Base-by-base conservation (phyloP, 371 early-diverging fungal genomes). In the Mucor velutinosus region DNA sequence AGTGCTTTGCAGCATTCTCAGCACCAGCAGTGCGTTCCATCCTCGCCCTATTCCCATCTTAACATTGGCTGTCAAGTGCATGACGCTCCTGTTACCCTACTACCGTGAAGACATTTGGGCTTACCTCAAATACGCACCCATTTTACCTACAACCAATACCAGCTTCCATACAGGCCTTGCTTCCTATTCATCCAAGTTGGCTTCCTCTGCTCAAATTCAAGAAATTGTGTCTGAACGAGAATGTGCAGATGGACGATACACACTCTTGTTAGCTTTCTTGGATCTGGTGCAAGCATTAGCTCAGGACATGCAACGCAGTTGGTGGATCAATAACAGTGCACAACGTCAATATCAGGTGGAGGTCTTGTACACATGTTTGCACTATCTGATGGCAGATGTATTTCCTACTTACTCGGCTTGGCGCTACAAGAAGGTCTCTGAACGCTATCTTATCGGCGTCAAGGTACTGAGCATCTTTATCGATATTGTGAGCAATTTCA, bases 351-450 rank as follows among this genome's bases (percentile, higher is more conserved):
- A 66, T 32, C 74, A 80, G 19, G 47, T 73, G 0, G 75, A 76
- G 33, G 61, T 71, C 11, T 41, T 83, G 10, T 76, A 70, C 41
- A 47, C 67, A 8, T 83, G 77, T 51, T 53, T 80, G 17, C 72
- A 79, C 23, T 80, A 79, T 43, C 57, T 81, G 25, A 77, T 79
- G 78, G 59, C 71, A 32, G 78, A 83, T 32, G 78, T 83, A 0
- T 81, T 81, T 43, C 84, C 81, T 3, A 64, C 73, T 3, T 81
- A 83, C 62, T 63, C 77, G 25, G 55, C 43, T 2, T 83, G 84
- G 84, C 75, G 80, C 2, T 83, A 83, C 66, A 74, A 74, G 62
- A 53, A 66, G 3, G n/a, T 81, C 4, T 78, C 78, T 3, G 78
- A 83, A 27, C 78, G 81, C 8, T 79, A 70, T 65, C 58, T 72